Percentiles rank a stretch among this genome's conserved stretches.
Conservation (phyloP, 2,329 filamentous ascomycete species). For the Epichloe amarillans region DNA sequence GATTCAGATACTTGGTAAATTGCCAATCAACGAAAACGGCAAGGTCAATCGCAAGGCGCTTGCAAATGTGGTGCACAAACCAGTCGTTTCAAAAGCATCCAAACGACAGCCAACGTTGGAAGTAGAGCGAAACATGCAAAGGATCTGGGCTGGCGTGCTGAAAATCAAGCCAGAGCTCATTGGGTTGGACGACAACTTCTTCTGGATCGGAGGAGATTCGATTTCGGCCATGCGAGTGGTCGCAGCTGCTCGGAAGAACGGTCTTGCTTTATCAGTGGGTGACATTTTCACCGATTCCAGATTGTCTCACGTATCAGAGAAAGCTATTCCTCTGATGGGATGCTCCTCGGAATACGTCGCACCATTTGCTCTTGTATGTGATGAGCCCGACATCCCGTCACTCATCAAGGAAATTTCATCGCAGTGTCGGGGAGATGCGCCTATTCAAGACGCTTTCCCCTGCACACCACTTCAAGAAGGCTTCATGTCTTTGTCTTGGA, state of each 20-base stretch:
- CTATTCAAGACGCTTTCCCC: slow-evolving; percentile 10
- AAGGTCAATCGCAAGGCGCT: too few relatives aligned
- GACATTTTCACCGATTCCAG: slow-evolving; percentile 12
- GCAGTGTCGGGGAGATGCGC: background rate
- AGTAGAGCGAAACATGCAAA: too few relatives aligned
- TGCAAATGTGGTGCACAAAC: too few relatives aligned
- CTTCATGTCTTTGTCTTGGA: slow-evolving; percentile 21
- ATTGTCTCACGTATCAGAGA: background rate
- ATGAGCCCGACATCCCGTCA: background rate
- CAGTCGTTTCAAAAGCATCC: too few relatives aligned
- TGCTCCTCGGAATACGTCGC: background rate
- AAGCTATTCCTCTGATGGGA: background rate
- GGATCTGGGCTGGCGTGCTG: too few relatives aligned
- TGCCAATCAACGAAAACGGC: too few relatives aligned
- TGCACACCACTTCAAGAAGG: slow-evolving; percentile 27
- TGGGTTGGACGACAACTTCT: slow-evolving; percentile 12
- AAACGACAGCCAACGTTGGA: too few relatives aligned
- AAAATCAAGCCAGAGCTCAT: background rate
- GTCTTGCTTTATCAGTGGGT: slow-evolving; percentile 9
- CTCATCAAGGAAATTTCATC: background rate
- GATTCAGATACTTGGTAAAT: slow-evolving; percentile 1
- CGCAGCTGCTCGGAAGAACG: slow-evolving; percentile 6
- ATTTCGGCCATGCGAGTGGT: slow-evolving; percentile 14
- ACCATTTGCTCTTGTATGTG: background rate
- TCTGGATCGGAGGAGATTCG: slow-evolving; percentile 18